Evolutionary conservation across 2,329 filamentous ascomycete genomes (phyloP).

Genomic region (Colletotrichum echinochloae): DNA sequence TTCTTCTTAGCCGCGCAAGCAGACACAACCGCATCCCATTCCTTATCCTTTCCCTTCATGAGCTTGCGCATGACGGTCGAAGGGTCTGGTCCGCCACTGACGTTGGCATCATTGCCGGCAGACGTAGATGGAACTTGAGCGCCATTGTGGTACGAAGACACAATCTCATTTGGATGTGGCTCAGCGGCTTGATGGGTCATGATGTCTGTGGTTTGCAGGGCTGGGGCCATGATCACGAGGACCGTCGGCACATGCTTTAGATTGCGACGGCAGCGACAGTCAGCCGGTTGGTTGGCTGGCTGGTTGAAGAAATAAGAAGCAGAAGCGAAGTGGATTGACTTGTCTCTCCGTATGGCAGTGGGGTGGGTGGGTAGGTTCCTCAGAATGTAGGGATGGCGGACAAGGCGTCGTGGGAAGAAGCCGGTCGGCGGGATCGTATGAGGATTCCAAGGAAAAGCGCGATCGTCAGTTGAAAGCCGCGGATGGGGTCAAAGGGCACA

Average conservation of each 20-base stretch:
- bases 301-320: neutral
- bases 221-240: slow-evolving; percentile 38
- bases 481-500: slow-evolving; percentile 13
- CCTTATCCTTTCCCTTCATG: slow-evolving; percentile 71
- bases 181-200: slow-evolving; percentile 34
- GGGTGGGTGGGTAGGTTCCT: neutral
- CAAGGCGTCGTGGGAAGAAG: neutral
- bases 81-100: slow-evolving; percentile 40
- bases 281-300: neutral
- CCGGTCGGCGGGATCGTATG: neutral
- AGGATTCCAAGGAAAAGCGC: slow-evolving; percentile 1
- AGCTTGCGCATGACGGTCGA: slow-evolving; percentile 49
- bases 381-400: neutral
- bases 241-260: slow-evolving; percentile 33
- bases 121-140: slow-evolving; percentile 11
- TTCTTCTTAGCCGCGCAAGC: slow-evolving; percentile 38
- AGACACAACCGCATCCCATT: slow-evolving; percentile 73
- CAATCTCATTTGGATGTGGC: slow-evolving; percentile 30
- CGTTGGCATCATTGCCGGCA: slow-evolving; percentile 4
- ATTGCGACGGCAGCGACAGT: slow-evolving; percentile 1
- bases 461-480: slow-evolving; percentile 10
- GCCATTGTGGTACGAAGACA: slow-evolving; percentile 21
- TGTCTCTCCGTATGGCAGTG: neutral
- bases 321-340: neutral
- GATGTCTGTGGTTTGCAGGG: slow-evolving; percentile 34